Conservation (phyloP, 2,329 filamentous ascomycete species). For the Remersonia thermophila region DNA sequence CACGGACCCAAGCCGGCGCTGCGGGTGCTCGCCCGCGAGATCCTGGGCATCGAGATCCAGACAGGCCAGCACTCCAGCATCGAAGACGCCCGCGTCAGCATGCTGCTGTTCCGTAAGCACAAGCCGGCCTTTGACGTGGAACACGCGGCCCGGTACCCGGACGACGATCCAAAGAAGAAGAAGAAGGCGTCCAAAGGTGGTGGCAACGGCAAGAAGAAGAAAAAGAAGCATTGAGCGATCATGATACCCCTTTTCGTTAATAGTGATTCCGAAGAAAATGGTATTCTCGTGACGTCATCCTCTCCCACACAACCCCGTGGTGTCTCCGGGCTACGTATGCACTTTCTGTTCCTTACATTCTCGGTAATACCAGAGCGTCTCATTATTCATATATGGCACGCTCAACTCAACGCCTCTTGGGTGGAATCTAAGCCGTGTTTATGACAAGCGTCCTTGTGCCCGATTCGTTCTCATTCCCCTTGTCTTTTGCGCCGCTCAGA, state of each 20-base stretch:
- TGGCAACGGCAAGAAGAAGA: constrained; percentile 31
- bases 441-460: no score
- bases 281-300: no score
- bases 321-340: no score
- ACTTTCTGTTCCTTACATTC: no score
- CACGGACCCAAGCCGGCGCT: constrained; percentile 58
- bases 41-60: constrained; percentile 52
- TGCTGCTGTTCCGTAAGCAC: constrained; percentile 74
- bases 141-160: constrained; percentile 53
- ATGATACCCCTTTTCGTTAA: no score
- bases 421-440: no score
- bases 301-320: no score
- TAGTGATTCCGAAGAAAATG: no score
- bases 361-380: no score
- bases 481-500: constrained; percentile 28
- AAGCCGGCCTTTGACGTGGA: constrained; percentile 81
- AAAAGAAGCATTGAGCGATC: constrained; percentile 21
- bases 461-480: no score
- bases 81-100: constrained; percentile 76
- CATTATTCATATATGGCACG: no score
- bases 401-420: no score
- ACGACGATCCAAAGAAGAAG: constrained; percentile 21
- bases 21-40: constrained; percentile 41
- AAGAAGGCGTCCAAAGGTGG: constrained; percentile 25
- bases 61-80: constrained; percentile 52